phyloP scores from a whole-genome alignment of 2,329 filamentous ascomycete genomes.

The Incumbomyces lentus region DNA sequence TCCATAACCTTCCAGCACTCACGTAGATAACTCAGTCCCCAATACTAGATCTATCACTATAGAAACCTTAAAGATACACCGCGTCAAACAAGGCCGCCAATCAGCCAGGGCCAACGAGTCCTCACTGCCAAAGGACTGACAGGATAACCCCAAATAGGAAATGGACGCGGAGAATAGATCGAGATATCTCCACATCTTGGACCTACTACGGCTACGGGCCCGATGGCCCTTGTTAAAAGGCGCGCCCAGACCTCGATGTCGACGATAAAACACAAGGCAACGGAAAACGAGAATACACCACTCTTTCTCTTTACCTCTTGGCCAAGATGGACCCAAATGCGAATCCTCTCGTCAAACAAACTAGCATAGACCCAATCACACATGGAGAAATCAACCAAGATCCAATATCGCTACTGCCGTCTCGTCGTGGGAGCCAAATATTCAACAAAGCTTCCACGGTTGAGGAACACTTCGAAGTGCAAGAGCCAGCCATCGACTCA shows the following conservation, averaged over 20 bases:
- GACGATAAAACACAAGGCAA: neutral
- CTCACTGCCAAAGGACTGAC: too few relatives aligned
- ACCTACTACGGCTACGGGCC: too few relatives aligned
- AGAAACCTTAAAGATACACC: too few relatives aligned
- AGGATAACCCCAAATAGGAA: too few relatives aligned
- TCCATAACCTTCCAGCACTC: too few relatives aligned
- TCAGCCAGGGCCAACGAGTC: too few relatives aligned
- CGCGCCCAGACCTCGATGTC: neutral
- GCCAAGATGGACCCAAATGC: neutral
- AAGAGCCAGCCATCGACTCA: neutral
- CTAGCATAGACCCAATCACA: neutral
- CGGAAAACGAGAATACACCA: neutral
- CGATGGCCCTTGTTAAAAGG: neutral
- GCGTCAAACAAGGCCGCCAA: too few relatives aligned
- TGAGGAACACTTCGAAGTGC: neutral
- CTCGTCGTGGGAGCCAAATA: neutral
- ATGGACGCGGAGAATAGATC: too few relatives aligned
- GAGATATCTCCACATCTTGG: too few relatives aligned
- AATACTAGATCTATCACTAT: too few relatives aligned
- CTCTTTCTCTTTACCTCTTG: neutral
- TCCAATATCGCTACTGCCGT: neutral
- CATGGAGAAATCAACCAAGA: neutral
- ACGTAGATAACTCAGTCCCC: too few relatives aligned
- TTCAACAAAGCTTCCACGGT: neutral
- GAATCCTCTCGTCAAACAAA: constrained; percentile 1